Base-by-base conservation (phyloP, 169 alveolate species). In the Theileria luwenshuni region DNA sequence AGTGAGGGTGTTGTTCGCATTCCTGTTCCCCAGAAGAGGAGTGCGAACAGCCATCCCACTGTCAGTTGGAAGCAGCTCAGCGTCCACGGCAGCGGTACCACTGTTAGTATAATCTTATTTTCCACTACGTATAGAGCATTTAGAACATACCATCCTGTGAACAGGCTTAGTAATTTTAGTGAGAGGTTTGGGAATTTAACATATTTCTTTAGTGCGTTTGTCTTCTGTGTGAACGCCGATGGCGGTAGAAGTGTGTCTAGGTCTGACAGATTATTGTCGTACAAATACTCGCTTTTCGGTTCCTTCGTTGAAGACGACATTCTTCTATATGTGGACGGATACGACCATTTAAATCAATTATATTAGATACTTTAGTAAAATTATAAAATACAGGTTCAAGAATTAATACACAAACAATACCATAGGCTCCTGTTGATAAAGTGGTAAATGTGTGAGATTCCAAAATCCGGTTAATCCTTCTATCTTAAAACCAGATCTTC, bases 11-110 rank as follows among this genome's bases (percentile, higher is more conserved):
- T 32, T 38, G 48, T 56, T 51, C 90, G 62, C 38, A 30, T 49
- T 10, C 92, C 91, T 1, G 76, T 76, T 7, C 47, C 45, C 91
- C 92, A 81, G 27, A 45, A 56, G 27, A 76, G 32, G 1, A 35
- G 23, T 23, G 77, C 63, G 49, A 83, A 71, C 17, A 89, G 17
- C 86, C 92, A 81, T 13, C 95, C 95, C 12, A 86, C 49, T 48
- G 68, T 80, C 81, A 91, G 85, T 74, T 90, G 95, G 13, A 67
- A 49, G 6, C 77, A 85, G 52, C 93, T 83, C 27, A 84, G 73
- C 19, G 90, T 73, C 92, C 91, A 89, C 2, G 94, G 94, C 38
- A 91, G 79, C 33, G 91, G 92, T 0, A 86, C 56, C 56, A 72
- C 76, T 47, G 69, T 84, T 15, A 91, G 79, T 33, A 91, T 86